A percentile compares a stretch with the other conserved stretches of the same genome.
Conservation (phyloP, 345 rosid genomes). For the Draba incana region DNA sequence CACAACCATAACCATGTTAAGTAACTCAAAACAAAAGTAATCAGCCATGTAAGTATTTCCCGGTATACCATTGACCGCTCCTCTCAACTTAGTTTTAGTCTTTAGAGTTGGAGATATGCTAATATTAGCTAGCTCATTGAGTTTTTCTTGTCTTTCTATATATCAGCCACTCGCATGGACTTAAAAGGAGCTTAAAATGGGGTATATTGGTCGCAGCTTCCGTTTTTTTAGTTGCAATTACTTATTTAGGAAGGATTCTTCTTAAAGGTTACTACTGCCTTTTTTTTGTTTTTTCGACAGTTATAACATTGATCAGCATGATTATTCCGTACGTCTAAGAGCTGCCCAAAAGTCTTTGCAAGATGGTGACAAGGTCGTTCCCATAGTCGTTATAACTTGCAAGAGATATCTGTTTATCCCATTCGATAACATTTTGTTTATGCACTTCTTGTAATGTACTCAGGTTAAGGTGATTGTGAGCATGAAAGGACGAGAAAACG, state of each 20-base stretch:
- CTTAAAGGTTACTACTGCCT: constrained; percentile 15
- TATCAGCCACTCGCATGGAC: constrained; percentile 73
- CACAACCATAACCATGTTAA: no score
- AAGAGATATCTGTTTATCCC: neutral
- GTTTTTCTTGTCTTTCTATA: constrained; percentile 23
- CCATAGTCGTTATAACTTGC: constrained; percentile 10
- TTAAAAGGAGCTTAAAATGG: constrained; percentile 92
- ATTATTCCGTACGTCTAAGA: constrained; percentile 80
- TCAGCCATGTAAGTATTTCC: no score
- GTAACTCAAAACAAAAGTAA: no score
- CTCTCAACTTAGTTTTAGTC: constrained; percentile 34
- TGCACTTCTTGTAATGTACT: constrained; percentile 26
- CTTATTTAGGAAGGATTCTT: neutral
- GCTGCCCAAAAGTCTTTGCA: constrained; percentile 83
- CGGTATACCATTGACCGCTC: no score
- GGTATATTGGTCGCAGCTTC: constrained; percentile 47
- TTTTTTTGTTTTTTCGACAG: constrained; percentile 42
- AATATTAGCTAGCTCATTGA: constrained; percentile 4
- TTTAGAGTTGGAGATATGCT: constrained; percentile 32
- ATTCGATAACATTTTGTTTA: constrained; percentile 16
- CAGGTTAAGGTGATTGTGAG: constrained; percentile 94
- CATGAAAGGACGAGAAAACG: constrained; percentile 93
- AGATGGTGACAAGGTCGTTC: constrained; percentile 90
- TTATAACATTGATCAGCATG: constrained; percentile 93
- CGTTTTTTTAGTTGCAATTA: constrained; percentile 4